A percentile compares a stretch with the other conserved stretches of the same genome.
These are phyloP conservation scores for Ogataea populi-albae DNA, from an alignment of 805 yeast genomes.

Conservation along the genomic window DNA sequence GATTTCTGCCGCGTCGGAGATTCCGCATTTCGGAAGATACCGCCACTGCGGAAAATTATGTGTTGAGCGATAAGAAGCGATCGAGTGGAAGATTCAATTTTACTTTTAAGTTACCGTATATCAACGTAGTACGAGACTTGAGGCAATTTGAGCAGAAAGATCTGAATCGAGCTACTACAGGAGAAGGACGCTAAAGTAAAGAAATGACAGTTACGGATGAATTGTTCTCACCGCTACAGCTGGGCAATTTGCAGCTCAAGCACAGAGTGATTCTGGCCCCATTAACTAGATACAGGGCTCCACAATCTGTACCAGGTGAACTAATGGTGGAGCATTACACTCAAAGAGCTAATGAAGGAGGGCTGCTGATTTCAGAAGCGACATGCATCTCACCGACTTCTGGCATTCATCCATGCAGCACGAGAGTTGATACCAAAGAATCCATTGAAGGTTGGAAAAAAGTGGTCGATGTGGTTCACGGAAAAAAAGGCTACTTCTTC, in stretches of 20 bases:
- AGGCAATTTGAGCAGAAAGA: too few species aligned
- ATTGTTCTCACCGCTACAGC: slow-evolving; percentile 37
- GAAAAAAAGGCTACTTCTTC: slow-evolving; percentile 35
- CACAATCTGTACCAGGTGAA: slow-evolving; percentile 31
- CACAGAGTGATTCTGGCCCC: slow-evolving; percentile 48
- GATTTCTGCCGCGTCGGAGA: too few species aligned
- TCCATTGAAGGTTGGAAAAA: slow-evolving; percentile 37
- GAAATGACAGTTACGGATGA: slow-evolving; percentile 4
- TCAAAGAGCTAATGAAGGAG: slow-evolving; percentile 34
- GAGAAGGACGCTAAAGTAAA: not conserved
- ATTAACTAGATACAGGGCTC: slow-evolving; percentile 42
- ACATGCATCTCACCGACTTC: slow-evolving; percentile 29
- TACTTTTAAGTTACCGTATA: too few species aligned
- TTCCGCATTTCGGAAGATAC: too few species aligned
- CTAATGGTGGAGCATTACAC: slow-evolving; percentile 30
- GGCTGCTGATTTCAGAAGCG: slow-evolving; percentile 35
- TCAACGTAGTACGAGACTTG: too few species aligned
- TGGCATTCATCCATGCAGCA: slow-evolving; percentile 20
- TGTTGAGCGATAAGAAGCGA: too few species aligned
- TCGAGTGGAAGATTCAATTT: too few species aligned
- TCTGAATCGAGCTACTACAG: too few species aligned
- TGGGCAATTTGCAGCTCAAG: slow-evolving; percentile 34
- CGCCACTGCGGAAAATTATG: too few species aligned
- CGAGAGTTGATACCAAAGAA: slow-evolving; percentile 21
- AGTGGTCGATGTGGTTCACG: slow-evolving; percentile 45